phyloP scores from a whole-genome alignment of 345 rosid species.

The Populus alba region DNA sequence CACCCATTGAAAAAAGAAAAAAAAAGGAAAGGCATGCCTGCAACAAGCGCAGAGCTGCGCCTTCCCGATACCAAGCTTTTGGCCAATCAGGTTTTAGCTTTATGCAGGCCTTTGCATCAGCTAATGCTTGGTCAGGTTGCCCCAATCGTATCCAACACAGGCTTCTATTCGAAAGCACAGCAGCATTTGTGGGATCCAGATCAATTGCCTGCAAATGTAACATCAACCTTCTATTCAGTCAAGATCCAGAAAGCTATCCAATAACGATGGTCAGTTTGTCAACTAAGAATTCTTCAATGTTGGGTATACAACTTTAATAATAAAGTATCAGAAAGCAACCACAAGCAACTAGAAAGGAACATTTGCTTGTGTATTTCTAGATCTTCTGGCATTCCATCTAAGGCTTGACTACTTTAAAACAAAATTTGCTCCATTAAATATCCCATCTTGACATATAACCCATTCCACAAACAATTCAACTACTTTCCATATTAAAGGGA shows the following conservation, averaged over 20 bases:
- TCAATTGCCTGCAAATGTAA: slow-evolving; percentile 65
- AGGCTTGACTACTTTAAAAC: not conserved
- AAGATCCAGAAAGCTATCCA: not conserved
- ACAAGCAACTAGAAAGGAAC: not conserved
- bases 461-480: not conserved
- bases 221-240: not conserved
- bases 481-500: not conserved
- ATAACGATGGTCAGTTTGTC: not conserved
- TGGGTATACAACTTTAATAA: not conserved
- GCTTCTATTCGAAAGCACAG: slow-evolving; percentile 75
- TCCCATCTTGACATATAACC: not conserved
- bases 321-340: not conserved
- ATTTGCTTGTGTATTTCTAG: not conserved
- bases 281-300: not conserved
- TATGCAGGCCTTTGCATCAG: slow-evolving; percentile 76
- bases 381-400: not conserved
- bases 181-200: slow-evolving; percentile 72
- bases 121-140: slow-evolving; percentile 73
- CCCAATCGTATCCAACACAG: slow-evolving; percentile 77
- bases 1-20: not conserved
- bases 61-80: slow-evolving; percentile 90
- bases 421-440: not conserved
- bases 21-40: slow-evolving; percentile 39
- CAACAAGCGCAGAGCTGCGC: slow-evolving; percentile 75
- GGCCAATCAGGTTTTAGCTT: slow-evolving; percentile 74